Evolutionary conservation across 139 green algal species (phyloP).

Genomic region (Chlorella vulgaris): DNA sequence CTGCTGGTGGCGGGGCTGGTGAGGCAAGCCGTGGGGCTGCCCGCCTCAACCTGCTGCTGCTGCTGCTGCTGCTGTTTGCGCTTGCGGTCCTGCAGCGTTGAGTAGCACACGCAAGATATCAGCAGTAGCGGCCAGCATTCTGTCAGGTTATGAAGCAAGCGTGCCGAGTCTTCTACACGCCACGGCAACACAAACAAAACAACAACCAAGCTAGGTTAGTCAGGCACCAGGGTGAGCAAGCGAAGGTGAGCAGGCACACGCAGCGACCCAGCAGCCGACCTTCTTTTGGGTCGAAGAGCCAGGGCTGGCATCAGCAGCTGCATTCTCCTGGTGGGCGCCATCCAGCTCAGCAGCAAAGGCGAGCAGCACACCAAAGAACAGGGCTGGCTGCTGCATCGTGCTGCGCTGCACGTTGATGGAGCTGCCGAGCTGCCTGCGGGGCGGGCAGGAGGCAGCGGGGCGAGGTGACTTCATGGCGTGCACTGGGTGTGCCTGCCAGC

Average conservation of each 20-base stretch:
- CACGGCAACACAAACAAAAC: no score
- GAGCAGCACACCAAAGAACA: slow-evolving; percentile 55
- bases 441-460: not conserved
- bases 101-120: not conserved
- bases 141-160: no score
- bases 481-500: no score
- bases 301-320: slow-evolving; percentile 30
- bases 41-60: not conserved
- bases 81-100: not conserved
- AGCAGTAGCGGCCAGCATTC: no score
- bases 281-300: not conserved
- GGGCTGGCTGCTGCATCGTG: slow-evolving; percentile 35
- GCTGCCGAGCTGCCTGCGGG: slow-evolving; percentile 31
- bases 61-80: not conserved
- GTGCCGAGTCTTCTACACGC: no score
- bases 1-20: not conserved
- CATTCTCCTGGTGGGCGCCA: slow-evolving; percentile 48
- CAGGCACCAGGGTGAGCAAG: no score
- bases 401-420: slow-evolving; percentile 52
- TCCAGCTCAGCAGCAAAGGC: slow-evolving; percentile 54
- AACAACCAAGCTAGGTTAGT: no score
- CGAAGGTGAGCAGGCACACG: no score
- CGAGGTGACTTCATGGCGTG: no score
- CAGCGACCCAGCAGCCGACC: slow-evolving; percentile 13
- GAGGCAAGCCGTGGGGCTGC: not conserved